A percentile compares a stretch with the other conserved stretches of the same genome.
Conservation (phyloP, 306 rosid genomes). For the Begonia masoniana region DNA sequence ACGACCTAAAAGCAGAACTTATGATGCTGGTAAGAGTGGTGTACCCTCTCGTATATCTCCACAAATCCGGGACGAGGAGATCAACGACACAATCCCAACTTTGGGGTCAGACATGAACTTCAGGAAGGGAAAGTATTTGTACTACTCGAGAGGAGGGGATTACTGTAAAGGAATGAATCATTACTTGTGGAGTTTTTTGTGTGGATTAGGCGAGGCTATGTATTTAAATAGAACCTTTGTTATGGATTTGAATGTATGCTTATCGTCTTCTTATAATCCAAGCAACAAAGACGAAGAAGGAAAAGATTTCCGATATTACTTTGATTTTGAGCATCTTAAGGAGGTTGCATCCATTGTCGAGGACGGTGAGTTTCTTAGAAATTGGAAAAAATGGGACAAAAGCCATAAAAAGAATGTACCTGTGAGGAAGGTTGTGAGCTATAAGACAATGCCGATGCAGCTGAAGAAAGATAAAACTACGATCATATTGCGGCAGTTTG, state of each 20-base stretch:
- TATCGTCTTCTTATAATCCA: slow-evolving; percentile 56
- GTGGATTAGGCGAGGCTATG: slow-evolving; percentile 96
- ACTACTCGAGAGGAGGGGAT: slow-evolving; percentile 93
- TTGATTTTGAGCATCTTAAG: slow-evolving; percentile 96
- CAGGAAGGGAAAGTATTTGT: slow-evolving; percentile 82
- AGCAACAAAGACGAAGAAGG: slow-evolving; percentile 75
- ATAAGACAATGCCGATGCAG: slow-evolving; percentile 69
- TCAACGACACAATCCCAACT: slow-evolving; percentile 78
- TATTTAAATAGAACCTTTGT: slow-evolving; percentile 88
- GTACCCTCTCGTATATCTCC: slow-evolving; percentile 8
- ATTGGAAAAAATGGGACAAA: slow-evolving; percentile 86
- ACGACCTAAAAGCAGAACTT: slow-evolving; percentile 14
- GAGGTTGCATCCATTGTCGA: slow-evolving; percentile 74
- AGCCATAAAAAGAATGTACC: slow-evolving; percentile 58
- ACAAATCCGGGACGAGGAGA: slow-evolving; percentile 51
- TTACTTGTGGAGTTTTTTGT: slow-evolving; percentile 89
- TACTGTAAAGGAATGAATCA: slow-evolving; percentile 98
- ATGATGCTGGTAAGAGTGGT: slow-evolving; percentile 11
- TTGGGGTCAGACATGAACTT: slow-evolving; percentile 67
- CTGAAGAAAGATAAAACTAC: slow-evolving; percentile 70
- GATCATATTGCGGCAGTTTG: slow-evolving; percentile 76
- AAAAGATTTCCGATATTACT: slow-evolving; percentile 87
- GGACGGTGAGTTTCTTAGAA: slow-evolving; percentile 71
- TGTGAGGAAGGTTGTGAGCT: slow-evolving; percentile 53
- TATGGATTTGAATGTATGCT: slow-evolving; percentile 83